Conservation (phyloP, 1,284 basidiomycete genomes). For the Naganishia cerealis region DNA sequence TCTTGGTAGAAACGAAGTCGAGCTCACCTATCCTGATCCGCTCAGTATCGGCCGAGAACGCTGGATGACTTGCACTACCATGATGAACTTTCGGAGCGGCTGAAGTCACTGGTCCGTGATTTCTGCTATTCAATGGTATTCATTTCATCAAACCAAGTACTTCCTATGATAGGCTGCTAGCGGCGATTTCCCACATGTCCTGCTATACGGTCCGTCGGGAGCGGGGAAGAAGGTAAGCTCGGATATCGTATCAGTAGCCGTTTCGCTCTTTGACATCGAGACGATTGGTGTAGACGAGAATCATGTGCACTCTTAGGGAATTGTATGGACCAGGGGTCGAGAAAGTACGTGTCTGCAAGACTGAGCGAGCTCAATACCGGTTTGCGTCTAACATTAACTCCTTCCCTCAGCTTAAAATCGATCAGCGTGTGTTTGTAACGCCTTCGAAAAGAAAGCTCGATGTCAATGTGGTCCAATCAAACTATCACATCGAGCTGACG, state of each 20-base stretch:
- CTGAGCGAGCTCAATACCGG: neutral
- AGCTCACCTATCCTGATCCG: conserved; percentile 1
- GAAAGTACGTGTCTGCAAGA: conserved; percentile 64
- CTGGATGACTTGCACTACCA: conserved; percentile 91
- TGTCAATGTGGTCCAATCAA: conserved; percentile 94
- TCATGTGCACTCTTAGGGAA: conserved; percentile 82
- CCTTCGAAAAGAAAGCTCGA: conserved; percentile 94
- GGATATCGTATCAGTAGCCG: neutral
- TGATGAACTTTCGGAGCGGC: conserved; percentile 70
- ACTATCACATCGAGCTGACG: conserved; percentile 96
- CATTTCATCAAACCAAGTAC: neutral
- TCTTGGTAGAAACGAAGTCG: neutral
- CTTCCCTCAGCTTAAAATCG: conserved; percentile 80
- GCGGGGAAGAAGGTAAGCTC: conserved; percentile 79
- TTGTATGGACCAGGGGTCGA: conserved; percentile 90
- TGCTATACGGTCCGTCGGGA: conserved; percentile 96
- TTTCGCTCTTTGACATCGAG: neutral
- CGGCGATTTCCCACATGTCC: conserved; percentile 94
- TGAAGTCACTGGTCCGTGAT: conserved; percentile 71
- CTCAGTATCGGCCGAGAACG: conserved; percentile 78
- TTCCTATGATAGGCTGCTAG: conserved; percentile 64
- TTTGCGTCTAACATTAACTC: neutral
- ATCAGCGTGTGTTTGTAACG: conserved; percentile 93
- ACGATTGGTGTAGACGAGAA: conserved; percentile 65
- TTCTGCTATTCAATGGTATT: neutral